Conservation (phyloP, 1,284 basidiomycete species). For the Phenoliferia sp. region DNA sequence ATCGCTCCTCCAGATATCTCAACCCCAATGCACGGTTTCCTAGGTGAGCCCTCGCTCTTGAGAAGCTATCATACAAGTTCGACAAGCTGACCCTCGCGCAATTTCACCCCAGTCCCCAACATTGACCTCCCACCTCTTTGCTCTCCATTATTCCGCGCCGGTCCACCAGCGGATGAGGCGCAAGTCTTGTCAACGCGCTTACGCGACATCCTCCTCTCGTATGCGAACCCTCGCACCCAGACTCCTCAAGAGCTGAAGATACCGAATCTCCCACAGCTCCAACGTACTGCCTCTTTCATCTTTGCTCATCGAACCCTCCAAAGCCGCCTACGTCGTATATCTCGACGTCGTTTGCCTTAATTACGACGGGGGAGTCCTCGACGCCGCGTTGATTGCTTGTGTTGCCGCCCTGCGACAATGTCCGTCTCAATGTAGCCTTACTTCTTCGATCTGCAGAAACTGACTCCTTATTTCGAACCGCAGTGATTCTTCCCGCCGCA, state of each 20-base stretch:
- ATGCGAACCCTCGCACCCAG: conserved; percentile 7
- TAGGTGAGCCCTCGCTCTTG: conserved; percentile 62
- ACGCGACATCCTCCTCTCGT: conserved; percentile 70
- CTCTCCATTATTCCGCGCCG: conserved; percentile 87
- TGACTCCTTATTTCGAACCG: neutral
- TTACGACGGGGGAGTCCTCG: conserved; percentile 92
- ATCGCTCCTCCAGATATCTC: conserved; percentile 81
- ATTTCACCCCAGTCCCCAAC: conserved; percentile 61
- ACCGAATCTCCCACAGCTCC: conserved; percentile 51
- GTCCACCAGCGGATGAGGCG: conserved; percentile 85
- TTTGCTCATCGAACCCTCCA: conserved; percentile 72
- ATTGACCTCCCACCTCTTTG: conserved; percentile 88
- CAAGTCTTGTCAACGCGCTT: conserved; percentile 79
- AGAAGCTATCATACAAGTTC: conserved; percentile 47
- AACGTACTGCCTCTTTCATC: conserved; percentile 59
- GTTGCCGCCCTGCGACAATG: conserved; percentile 79
- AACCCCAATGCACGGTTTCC: conserved; percentile 65
- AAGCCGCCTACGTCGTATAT: conserved; percentile 85
- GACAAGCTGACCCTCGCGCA: neutral
- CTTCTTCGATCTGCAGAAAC: neutral
- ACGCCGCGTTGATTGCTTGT: conserved; percentile 82
- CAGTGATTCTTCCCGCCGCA: conserved; percentile 24
- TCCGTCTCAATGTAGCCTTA: conserved; percentile 46
- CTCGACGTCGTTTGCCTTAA: conserved; percentile 92
- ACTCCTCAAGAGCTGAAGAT: neutral